Evolutionary conservation across 148 eudicot species (phyloP), one percentile per base, ranked within the genome.

Genomic region (Vaccinium macrocarpon): DNA sequence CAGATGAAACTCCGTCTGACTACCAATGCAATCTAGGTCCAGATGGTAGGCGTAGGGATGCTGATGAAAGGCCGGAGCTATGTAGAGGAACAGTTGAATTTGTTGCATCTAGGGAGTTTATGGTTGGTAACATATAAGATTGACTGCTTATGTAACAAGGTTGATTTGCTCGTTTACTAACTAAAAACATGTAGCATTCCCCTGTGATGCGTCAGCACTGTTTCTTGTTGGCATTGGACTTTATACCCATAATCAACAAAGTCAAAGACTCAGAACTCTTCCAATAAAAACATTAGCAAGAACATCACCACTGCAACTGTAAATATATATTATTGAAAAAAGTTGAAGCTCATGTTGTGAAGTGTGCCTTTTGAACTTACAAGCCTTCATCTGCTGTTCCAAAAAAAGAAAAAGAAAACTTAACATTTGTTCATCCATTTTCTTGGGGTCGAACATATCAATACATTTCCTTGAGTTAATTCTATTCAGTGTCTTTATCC

Each of bases 81-180:
- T 93, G 97, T 87, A 89, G 93, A 89, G 99, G 99, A 88, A 97
- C 99, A 55, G 99, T 97, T 87, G 99, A 97, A 91, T 97, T 97
- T 92, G 92, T 97, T 82, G 99, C 99, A 66, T 76, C 99, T 6
- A 93, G 91, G 87, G 99, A 97, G 82, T 97, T 90, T 83, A 91
- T 93, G 98, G 99, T 97, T 82, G 86, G 94, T 90, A 66, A 73
- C 56, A 6, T 21, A 53, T 57, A 21, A 52, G 62, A 29, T 74
- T 74, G 52, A 64, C 66, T 52, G 42, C 80, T 55, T 74, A 21
- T 53, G 27, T 57, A n/a, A 49, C 25, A 38, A 21, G n/a, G 35
- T 82, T 13, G 16, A 53, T 56, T 53, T 73, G 48, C 66, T 29
- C 8, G 18, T 51, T 38, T 59, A 23, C n/a, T 42, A 53, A 62